phyloP scores from a whole-genome alignment of 176 grass and related monocot genomes.

The Eragrostis nindensis region DNA sequence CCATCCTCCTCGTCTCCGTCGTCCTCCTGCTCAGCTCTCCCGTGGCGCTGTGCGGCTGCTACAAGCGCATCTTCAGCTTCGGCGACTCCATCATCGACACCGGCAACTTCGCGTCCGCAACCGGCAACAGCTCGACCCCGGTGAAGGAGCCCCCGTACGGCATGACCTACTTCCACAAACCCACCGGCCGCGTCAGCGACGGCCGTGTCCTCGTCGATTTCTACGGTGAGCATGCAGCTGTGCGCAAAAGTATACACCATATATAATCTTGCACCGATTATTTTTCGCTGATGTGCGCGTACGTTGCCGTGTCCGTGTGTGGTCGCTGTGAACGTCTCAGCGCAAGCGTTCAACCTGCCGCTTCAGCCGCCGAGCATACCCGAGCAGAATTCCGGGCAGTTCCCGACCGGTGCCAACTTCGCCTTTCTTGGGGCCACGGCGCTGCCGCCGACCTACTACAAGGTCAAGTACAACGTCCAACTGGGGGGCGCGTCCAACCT shows the following conservation, averaged over 20 bases:
- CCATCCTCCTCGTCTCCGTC: neutral
- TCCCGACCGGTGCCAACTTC: slow-evolving; percentile 63
- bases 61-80: slow-evolving; percentile 61
- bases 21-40: slow-evolving; percentile 17
- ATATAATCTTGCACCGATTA: too few relatives aligned
- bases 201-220: slow-evolving; percentile 49
- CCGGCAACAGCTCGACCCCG: neutral
- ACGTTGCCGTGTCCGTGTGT: neutral
- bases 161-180: slow-evolving; percentile 54
- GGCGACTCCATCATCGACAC: slow-evolving; percentile 80
- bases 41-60: slow-evolving; percentile 37
- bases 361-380: slow-evolving; percentile 49
- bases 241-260: neutral
- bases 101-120: slow-evolving; percentile 44
- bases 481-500: slow-evolving; percentile 6
- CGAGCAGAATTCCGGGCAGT: slow-evolving; percentile 37
- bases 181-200: slow-evolving; percentile 52
- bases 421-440: slow-evolving; percentile 43
- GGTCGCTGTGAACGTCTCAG: slow-evolving; percentile 36
- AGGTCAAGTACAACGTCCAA: neutral
- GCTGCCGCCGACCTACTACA: slow-evolving; percentile 40
- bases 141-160: slow-evolving; percentile 53
- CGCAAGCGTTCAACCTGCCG: slow-evolving; percentile 50
- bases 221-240: neutral
- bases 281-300: too few relatives aligned